These are phyloP conservation scores for Entonaema liquescens DNA, from an alignment of 495 filamentous ascomycete species.

Conservation along the genomic window DNA sequence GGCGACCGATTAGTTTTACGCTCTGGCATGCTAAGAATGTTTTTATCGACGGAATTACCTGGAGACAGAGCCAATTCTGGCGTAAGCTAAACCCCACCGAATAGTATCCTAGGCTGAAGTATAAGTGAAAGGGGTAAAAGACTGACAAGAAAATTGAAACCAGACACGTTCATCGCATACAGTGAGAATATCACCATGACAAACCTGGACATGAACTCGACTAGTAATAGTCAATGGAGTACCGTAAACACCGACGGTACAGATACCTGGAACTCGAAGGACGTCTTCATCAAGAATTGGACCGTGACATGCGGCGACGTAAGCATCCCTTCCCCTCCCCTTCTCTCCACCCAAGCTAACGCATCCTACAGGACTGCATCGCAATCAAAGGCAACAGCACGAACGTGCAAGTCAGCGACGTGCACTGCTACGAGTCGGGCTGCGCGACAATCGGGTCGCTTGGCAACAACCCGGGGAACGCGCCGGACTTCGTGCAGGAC, in stretches of 20 bases:
- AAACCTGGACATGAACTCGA: conserved; percentile 54
- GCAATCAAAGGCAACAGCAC: conserved; percentile 69
- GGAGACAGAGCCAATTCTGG: conserved; percentile 55
- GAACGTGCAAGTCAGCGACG: conserved; percentile 52
- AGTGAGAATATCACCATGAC: conserved; percentile 57
- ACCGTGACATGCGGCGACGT: conserved; percentile 55
- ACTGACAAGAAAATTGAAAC: not conserved
- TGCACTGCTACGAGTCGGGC: conserved; percentile 54
- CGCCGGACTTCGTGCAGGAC: conserved; percentile 51
- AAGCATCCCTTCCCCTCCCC: conserved; percentile 14
- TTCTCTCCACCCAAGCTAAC: not conserved
- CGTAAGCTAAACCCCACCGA: conserved; percentile 23
- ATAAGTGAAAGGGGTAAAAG: not conserved
- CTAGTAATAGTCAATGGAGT: conserved; percentile 46
- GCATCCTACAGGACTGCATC: conserved; percentile 60
- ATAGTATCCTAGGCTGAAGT: not conserved
- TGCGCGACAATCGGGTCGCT: conserved; percentile 50
- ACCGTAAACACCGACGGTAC: conserved; percentile 55
- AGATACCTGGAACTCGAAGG: conserved; percentile 55
- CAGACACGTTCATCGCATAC: conserved; percentile 53
- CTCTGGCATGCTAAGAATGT: conserved; percentile 53
- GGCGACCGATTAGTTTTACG: conserved; percentile 52
- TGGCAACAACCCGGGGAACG: conserved; percentile 45
- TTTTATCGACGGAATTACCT: conserved; percentile 53
- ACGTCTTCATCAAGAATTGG: conserved; percentile 53